These are phyloP conservation scores for Fragilariopsis cylindrus DNA, from an alignment of 108 stramenopile genomes.

Conservation along the genomic window DNA sequence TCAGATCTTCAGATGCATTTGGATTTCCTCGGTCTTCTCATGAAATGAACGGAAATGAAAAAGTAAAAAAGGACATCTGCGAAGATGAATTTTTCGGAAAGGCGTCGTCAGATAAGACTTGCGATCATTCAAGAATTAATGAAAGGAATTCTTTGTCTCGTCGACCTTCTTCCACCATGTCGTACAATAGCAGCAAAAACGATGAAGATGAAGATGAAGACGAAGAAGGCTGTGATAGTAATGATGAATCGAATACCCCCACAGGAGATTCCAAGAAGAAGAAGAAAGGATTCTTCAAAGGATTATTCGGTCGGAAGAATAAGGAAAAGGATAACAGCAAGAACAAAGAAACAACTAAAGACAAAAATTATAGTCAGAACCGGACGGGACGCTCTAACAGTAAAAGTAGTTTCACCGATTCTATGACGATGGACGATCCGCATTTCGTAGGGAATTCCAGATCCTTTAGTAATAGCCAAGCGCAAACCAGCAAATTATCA, in stretches of 20 bases:
- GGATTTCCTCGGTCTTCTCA: slow-evolving; percentile 8
- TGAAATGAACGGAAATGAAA: not conserved
- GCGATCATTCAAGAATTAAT: not conserved
- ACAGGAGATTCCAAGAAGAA: slow-evolving; percentile 20
- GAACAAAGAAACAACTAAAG: not conserved
- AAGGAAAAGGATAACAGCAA: slow-evolving; percentile 17
- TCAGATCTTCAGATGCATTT: slow-evolving; percentile 12
- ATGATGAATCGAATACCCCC: not conserved
- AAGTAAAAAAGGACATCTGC: not conserved
- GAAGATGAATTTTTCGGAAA: slow-evolving; percentile 1
- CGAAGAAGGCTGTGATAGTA: not conserved
- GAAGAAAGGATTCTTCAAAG: slow-evolving; percentile 33
- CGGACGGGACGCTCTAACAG: not conserved
- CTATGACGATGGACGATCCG: not conserved
- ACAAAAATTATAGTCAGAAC: not conserved
- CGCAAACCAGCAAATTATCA: not conserved
- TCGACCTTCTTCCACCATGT: not conserved
- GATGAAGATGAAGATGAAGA: not conserved
- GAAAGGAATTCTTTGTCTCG: not conserved
- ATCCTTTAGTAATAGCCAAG: slow-evolving; percentile 1
- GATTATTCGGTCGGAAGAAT: slow-evolving; percentile 32
- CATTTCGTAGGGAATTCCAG: not conserved
- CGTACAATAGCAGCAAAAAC: not conserved
- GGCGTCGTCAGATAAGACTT: not conserved
- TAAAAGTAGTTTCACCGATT: slow-evolving; percentile 8